Conservation (phyloP, 192 early-diverging fungal species). For the Linnemannia elongata region DNA sequence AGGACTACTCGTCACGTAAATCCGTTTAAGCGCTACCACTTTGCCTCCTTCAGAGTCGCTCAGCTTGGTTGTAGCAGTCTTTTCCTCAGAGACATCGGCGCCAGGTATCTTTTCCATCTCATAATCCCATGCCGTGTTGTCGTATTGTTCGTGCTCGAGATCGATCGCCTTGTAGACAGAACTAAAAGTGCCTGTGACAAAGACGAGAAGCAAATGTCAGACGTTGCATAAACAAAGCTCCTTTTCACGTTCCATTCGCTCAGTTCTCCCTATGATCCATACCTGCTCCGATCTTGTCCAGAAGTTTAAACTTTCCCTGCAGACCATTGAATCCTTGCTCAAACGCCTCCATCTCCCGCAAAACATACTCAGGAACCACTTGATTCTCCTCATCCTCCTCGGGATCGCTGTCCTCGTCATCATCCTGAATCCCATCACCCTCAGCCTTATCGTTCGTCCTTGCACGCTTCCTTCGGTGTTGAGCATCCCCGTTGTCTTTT, state of each 20-base stretch:
- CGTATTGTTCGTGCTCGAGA: constrained; percentile 75
- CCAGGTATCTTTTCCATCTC: constrained; percentile 40
- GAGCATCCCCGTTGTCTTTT: not conserved
- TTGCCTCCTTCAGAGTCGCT: constrained; percentile 34
- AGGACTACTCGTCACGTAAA: constrained; percentile 87
- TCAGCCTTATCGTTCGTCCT: not conserved
- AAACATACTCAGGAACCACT: constrained; percentile 46
- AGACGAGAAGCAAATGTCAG: not conserved
- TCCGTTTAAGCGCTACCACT: constrained; percentile 88
- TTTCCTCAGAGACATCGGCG: constrained; percentile 7
- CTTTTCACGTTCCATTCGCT: not conserved
- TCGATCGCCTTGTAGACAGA: constrained; percentile 94
- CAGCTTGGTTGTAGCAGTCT: not conserved
- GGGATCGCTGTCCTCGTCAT: constrained; percentile 2
- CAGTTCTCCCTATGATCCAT: not conserved
- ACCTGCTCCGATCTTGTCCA: constrained; percentile 90
- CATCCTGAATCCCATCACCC: not conserved
- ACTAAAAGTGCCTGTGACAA: constrained; percentile 84
- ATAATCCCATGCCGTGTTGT: constrained; percentile 77
- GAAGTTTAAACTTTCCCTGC: constrained; percentile 70
- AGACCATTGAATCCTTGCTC: constrained; percentile 68
- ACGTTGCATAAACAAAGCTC: not conserved
- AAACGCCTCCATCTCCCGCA: constrained; percentile 73
- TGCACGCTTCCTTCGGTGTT: not conserved
- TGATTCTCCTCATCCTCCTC: constrained; percentile 4